Evolutionary conservation across 208 protist genomes (phyloP), one percentile per base, ranked within the genome.

Genomic region (Acanthamoeba healyi): DNA sequence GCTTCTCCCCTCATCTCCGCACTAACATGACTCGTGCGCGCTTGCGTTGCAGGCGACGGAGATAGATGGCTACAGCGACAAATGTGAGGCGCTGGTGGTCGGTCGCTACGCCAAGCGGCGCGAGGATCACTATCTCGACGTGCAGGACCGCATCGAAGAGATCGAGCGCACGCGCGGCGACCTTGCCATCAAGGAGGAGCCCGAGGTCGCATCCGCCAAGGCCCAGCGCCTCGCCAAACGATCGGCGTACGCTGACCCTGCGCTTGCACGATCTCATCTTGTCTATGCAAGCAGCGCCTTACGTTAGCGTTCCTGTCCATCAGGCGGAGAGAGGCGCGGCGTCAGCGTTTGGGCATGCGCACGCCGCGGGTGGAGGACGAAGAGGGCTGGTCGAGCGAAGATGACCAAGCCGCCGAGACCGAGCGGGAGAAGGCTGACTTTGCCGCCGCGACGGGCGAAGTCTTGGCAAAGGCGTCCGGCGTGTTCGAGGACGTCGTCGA

Each of bases 301-400:
- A n/a, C n/a, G n/a, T n/a, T n/a, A n/a, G n/a, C n/a, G n/a, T n/a
- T n/a, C n/a, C n/a, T n/a, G n/a, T n/a, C n/a, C n/a, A n/a, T n/a
- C 26, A 74, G 86, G 61, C 34, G 86, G 26, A 6, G 29, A 38
- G 86, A 65, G 61, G 61, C 44, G 46, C 79, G 79, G 26, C 29
- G n/a, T 4, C 17, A 74, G 40, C 19, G 44, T 17, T 32, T 74
- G 56, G 61, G 44, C 9, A 3, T 36, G 49, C 22, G 86, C 9
- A 92, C 29, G 58, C 56, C 86, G 17, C 24, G 38, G 40, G 86
- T 74, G 24, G 56, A 92, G 29, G 86, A 92, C 49, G 86, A 92
- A n/a, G 86, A 92, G 40, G 86, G 86, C 22, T 92, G 86, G 86
- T 74, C 86, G n/a, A 92, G 54, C 86, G 86, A 92, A 22, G 65